Conservation (phyloP, 441 rosid species). For the Populus hybrid region DNA sequence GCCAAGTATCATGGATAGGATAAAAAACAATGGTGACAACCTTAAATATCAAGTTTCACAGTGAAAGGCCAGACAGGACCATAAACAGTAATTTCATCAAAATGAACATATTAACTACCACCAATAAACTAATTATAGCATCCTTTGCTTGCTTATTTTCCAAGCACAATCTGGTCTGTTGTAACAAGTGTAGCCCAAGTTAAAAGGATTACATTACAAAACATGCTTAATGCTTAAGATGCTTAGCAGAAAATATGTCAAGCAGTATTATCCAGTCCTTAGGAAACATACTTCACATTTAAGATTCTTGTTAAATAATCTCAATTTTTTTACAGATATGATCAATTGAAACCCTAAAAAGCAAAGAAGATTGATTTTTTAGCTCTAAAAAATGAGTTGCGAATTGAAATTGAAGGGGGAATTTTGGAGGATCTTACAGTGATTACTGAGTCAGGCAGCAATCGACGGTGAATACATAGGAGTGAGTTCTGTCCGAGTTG, state of each 20-base stretch:
- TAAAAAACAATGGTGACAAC: not conserved
- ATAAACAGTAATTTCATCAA: not conserved
- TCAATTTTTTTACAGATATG: not conserved
- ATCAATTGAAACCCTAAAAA: not conserved
- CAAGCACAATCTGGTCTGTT: not conserved
- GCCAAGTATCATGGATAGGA: not conserved
- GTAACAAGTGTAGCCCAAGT: not conserved
- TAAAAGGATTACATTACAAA: not conserved
- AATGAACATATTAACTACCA: not conserved
- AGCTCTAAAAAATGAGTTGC: not conserved
- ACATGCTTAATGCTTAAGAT: not conserved
- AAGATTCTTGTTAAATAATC: not conserved
- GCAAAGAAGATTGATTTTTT: not conserved
- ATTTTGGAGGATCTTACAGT: slow-evolving; percentile 27
- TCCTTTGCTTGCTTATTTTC: not conserved
- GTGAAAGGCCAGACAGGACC: not conserved
- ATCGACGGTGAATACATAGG: slow-evolving; percentile 15
- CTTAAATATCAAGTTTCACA: not conserved
- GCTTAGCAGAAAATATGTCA: not conserved
- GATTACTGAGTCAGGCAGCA: slow-evolving; percentile 15
- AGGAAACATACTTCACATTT: not conserved
- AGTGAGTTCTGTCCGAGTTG: slow-evolving; percentile 28
- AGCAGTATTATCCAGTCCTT: not conserved
- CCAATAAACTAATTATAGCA: not conserved
- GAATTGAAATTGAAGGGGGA: slow-evolving; percentile 5